These are phyloP conservation scores for Dunaliella salina DNA, from an alignment of 163 green algal genomes.

Conservation along the genomic window DNA sequence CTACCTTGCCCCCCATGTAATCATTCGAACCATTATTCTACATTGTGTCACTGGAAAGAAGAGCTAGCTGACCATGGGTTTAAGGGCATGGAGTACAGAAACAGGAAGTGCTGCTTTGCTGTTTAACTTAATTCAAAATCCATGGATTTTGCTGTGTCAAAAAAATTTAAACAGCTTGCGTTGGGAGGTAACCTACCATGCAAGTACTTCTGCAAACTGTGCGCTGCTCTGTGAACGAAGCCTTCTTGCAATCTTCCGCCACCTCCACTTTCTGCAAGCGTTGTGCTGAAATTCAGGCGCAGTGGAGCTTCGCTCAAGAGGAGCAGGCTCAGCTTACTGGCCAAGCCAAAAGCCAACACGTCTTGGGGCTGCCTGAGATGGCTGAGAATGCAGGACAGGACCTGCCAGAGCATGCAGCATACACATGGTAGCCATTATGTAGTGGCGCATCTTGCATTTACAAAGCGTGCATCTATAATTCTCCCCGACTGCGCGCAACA, in stretches of 20 bases:
- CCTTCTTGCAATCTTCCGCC: not conserved
- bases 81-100: not conserved
- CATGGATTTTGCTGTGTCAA: not conserved
- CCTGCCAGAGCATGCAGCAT: not conserved
- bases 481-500: too few species aligned
- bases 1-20: too few species aligned
- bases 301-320: not conserved
- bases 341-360: not conserved
- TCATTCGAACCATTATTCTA: not conserved
- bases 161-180: too few species aligned
- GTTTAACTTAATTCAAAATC: not conserved
- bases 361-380: not conserved
- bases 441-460: too few species aligned
- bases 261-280: not conserved
- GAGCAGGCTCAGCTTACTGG: slow-evolving; percentile 3
- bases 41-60: not conserved
- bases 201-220: slow-evolving; percentile 30
- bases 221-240: not conserved
- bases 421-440: too few species aligned
- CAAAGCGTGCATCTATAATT: too few species aligned
- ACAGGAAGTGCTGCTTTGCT: not conserved
- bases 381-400: slow-evolving; percentile 18
- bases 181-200: slow-evolving; percentile 20
- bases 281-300: not conserved
- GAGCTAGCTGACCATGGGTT: not conserved